Evolutionary conservation across 768 basidiomycete species (phyloP).

Genomic region (Macrolepiota dolichaula): DNA sequence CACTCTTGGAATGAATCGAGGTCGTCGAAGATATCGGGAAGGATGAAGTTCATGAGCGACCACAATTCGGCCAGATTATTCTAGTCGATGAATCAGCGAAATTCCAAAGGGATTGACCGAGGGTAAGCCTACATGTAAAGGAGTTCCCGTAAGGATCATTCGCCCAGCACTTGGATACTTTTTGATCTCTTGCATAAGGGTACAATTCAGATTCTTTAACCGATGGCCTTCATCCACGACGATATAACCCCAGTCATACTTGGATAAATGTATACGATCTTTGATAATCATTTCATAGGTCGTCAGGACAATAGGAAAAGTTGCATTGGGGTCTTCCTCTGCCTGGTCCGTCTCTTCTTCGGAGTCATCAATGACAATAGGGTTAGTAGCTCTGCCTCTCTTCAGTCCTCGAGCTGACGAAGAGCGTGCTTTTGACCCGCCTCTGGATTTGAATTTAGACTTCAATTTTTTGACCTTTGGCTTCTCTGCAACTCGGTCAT

Average conservation of each 20-base stretch:
- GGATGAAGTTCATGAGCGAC: conserved; percentile 93
- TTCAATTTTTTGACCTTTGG: conserved; percentile 12
- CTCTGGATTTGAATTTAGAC: conserved; percentile 14
- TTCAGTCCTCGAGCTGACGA: neutral
- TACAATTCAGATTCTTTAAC: conserved; percentile 91
- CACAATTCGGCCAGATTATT: conserved; percentile 95
- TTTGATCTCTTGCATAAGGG: conserved; percentile 88
- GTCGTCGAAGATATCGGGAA: conserved; percentile 92
- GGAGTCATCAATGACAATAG: conserved; percentile 19
- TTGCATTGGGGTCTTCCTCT: conserved; percentile 17
- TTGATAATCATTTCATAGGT: conserved; percentile 93
- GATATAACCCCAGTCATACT: conserved; percentile 85
- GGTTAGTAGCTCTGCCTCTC: conserved; percentile 14
- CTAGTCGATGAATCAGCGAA: conserved; percentile 36
- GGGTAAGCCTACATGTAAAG: conserved; percentile 69
- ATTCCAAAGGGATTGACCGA: neutral
- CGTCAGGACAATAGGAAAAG: conserved; percentile 81
- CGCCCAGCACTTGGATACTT: conserved; percentile 79
- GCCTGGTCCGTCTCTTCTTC: conserved; percentile 16
- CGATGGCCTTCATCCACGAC: conserved; percentile 97
- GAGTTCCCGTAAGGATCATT: conserved; percentile 95
- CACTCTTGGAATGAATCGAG: conserved; percentile 88
- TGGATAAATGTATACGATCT: conserved; percentile 58
- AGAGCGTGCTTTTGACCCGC: conserved; percentile 18
- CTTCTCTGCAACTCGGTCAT: conserved; percentile 12